A percentile compares a stretch with the other conserved stretches of the same genome.
phyloP scores from a whole-genome alignment of 495 filamentous ascomycete species.

The Friedmanniomyces endolithicus region DNA sequence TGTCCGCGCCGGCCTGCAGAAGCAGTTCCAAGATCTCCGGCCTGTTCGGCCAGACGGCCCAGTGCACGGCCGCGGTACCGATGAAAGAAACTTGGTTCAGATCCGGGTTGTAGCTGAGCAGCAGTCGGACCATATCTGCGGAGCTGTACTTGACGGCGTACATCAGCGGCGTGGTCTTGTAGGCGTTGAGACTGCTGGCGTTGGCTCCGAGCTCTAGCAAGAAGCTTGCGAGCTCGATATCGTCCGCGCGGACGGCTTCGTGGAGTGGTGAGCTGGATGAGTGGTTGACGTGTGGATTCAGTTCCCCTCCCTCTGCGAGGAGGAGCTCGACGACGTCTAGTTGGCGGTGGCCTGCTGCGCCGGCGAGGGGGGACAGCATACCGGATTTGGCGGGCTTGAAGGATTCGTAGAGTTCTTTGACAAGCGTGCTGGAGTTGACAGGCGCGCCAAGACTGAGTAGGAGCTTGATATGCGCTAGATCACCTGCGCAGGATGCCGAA shows the following conservation, averaged over 20 bases:
- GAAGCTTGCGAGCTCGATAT: conserved; percentile 6
- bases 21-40: conserved; percentile 8
- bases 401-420: conserved; percentile 15
- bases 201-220: conserved; percentile 15
- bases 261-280: conserved; percentile 16
- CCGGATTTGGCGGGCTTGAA: conserved; percentile 21
- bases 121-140: neutral
- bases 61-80: conserved; percentile 11
- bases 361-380: conserved; percentile 12
- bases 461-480: conserved; percentile 10
- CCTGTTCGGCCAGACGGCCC: conserved; percentile 11
- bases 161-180: conserved; percentile 16
- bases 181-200: conserved; percentile 15
- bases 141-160: conserved; percentile 17
- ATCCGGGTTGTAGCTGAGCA: conserved; percentile 12
- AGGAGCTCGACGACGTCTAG: conserved; percentile 14
- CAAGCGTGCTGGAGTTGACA: conserved; percentile 5
- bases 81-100: conserved; percentile 9
- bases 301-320: conserved; percentile 10
- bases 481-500: conserved; percentile 11
- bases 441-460: conserved; percentile 14
- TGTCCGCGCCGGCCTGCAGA: conserved; percentile 12
- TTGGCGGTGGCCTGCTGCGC: conserved; percentile 17
- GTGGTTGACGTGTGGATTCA: conserved; percentile 12
- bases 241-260: conserved; percentile 12